Evolutionary conservation across 2,329 filamentous ascomycete species (phyloP), one percentile per base, ranked within the genome.

Genomic region (Fusarium luffae): DNA sequence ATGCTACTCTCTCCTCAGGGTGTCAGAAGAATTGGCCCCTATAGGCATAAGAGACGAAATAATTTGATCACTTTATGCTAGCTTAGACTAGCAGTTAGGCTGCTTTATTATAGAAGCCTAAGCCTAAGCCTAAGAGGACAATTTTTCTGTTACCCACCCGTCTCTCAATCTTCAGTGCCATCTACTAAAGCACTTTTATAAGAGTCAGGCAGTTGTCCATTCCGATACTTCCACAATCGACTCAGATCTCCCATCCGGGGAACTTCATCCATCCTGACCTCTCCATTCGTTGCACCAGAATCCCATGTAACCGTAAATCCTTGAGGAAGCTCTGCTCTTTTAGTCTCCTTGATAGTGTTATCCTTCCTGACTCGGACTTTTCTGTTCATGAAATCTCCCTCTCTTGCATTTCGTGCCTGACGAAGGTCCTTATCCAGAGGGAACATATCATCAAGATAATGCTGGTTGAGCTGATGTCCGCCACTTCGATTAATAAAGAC

Each of bases 401-500:
- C 23, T 14, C 13, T 34, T 2, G 46, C 28, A 14, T 56, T 23
- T 1, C 65, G 50, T 2, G 54, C 7, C n/a, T 23, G 44, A 12
- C 12, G 34, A 28, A 54, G 32, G 2, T 28, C 48, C 19, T 30
- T 16, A 9, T 67, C 56, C 14, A 69, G 14, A 0, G 61, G 55
- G 5, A 71, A 69, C 48, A 71, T 67, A 8, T 34, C 23, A 27
- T 58, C 61, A 3, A 71, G 65, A 27, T 71, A 71, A 18, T 71
- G 52, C 34, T 71, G 62, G 18, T 71, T 71, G n/a, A 71, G 49
- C 13, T 62, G 58, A 27, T 71, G 68, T 14, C 69, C 69, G 2
- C 55, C 65, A 1, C 28, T 48, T 25, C 58, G 59, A 21, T 64
- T 69, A 16, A 71, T 55, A 18, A 71, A 69, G 0, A 69, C 57